These are phyloP conservation scores for Chaetomium sp. DNA, from an alignment of 2,329 filamentous ascomycete genomes.

Conservation along the genomic window DNA sequence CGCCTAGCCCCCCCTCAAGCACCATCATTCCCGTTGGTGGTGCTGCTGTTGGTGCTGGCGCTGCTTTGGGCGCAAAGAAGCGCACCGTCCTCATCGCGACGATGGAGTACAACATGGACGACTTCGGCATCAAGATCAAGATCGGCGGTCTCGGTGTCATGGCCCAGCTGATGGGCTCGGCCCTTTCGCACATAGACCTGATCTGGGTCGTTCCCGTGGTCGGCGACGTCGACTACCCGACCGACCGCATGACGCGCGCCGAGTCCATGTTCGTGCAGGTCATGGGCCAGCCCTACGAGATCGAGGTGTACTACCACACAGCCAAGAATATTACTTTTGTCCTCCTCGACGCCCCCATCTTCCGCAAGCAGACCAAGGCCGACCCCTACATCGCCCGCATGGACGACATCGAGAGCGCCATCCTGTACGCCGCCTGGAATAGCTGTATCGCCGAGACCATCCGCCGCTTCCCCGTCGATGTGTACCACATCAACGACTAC, in stretches of 20 bases:
- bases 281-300: conserved; percentile 52
- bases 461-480: conserved; percentile 45
- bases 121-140: conserved; percentile 65
- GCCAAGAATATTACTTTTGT: conserved; percentile 62
- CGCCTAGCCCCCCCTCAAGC: conserved; percentile 15
- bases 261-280: conserved; percentile 58
- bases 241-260: conserved; percentile 43
- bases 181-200: conserved; percentile 57
- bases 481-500: conserved; percentile 37
- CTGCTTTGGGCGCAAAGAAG: conserved; percentile 15
- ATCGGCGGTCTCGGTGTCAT: conserved; percentile 65
- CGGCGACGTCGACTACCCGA: conserved; percentile 57
- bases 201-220: conserved; percentile 60
- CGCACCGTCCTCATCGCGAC: conserved; percentile 61
- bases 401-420: conserved; percentile 62
- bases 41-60: conserved; percentile 9
- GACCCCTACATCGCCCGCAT: conserved; percentile 62
- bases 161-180: conserved; percentile 63
- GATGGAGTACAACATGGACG: conserved; percentile 67
- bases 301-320: conserved; percentile 58
- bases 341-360: conserved; percentile 59
- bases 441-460: conserved; percentile 60
- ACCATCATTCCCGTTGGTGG: conserved; percentile 10
- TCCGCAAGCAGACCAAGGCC: conserved; percentile 55
- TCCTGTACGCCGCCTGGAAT: conserved; percentile 66